Base-by-base conservation (phyloP, 2,329 filamentous ascomycete genomes). In the Aspergillus ibericus region DNA sequence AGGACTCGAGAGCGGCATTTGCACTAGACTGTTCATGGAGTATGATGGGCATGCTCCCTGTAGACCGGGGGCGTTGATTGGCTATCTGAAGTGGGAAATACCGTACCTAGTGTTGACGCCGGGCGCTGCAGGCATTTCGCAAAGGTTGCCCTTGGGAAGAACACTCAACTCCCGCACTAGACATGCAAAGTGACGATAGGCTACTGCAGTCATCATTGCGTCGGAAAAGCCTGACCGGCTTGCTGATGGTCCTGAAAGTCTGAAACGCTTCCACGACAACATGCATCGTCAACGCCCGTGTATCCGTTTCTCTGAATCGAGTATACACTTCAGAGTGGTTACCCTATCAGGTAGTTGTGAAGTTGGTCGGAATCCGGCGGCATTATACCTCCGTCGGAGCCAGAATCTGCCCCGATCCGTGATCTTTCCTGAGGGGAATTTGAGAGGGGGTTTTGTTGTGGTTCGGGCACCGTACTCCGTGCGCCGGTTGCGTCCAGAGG, bases 331-430 rank as follows among this genome's bases (percentile, higher is more conserved):
- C 9, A 32, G 7, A 2, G 29, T 10, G 8, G 29, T 32, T 9
- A 32, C 3, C 8, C 16, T 51, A 48, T 40, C 15, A 25, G 22
- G 48, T 40, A n/a, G 5, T 25, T 25, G 22, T 25, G n/a, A n/a
- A 56, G 27, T 53, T 20, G 25, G 46, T 61, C 59, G 59, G 55
- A 50, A 36, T 53, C 59, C 55, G 54, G 29, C 22, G 48, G 42
- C 9, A 8, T 46, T 10, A 34, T 6, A 20, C 20, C 32, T 27
- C 47, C 53, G 44, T 36, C 52, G 58, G 60, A 62, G 52, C 55
- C 60, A 55, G 50, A 47, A 52, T 38, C 58, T 55, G 50, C 53
- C 50, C 42, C 49, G 55, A 22, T 52, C 18, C 29, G 47, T 52
- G 25, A 25, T 50, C 34, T 27, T 8, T 32, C 29, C 29, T 32